These are phyloP conservation scores for Jaapia argillacea DNA, from an alignment of 768 basidiomycete species.

Conservation along the genomic window DNA sequence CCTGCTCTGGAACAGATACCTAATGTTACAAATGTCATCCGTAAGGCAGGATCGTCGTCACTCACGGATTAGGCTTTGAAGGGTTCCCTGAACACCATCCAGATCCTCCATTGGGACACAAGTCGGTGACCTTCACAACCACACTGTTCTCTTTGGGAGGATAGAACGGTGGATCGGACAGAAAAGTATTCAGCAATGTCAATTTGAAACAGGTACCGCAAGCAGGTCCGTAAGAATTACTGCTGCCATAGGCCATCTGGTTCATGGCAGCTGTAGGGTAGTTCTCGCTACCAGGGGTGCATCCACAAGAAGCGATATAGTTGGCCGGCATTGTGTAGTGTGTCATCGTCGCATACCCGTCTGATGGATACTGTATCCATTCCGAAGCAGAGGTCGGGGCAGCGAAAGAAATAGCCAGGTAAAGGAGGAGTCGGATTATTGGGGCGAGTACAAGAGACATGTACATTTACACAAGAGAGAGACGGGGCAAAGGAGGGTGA, in stretches of 20 bases:
- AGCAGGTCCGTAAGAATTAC: conserved; percentile 55
- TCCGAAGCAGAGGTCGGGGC: conserved; percentile 14
- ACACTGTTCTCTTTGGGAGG: conserved; percentile 50
- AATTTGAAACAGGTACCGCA: conserved; percentile 78
- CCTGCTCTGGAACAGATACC: conserved; percentile 66
- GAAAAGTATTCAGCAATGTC: conserved; percentile 60
- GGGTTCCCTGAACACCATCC: conserved; percentile 70
- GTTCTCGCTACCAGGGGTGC: conserved; percentile 39
- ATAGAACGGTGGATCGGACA: conserved; percentile 58
- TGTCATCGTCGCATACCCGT: conserved; percentile 69
- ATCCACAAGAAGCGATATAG: conserved; percentile 69
- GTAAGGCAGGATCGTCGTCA: background rate
- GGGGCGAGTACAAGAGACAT: too few species aligned
- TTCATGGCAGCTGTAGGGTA: conserved; percentile 77
- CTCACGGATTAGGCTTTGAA: conserved; percentile 35
- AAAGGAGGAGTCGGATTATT: too few species aligned
- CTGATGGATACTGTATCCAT: conserved; percentile 58
- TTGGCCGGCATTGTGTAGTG: conserved; percentile 49
- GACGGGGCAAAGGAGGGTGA: too few species aligned
- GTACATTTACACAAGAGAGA: too few species aligned
- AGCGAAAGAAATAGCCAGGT: too few species aligned
- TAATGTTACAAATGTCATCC: background rate
- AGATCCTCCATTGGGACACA: conserved; percentile 53
- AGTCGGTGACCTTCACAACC: conserved; percentile 70
- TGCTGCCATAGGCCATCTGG: conserved; percentile 74